A percentile compares a stretch with the other conserved stretches of the same genome.
Conservation (phyloP, 208 protist genomes). For the Tritrichomonas foetus region DNA sequence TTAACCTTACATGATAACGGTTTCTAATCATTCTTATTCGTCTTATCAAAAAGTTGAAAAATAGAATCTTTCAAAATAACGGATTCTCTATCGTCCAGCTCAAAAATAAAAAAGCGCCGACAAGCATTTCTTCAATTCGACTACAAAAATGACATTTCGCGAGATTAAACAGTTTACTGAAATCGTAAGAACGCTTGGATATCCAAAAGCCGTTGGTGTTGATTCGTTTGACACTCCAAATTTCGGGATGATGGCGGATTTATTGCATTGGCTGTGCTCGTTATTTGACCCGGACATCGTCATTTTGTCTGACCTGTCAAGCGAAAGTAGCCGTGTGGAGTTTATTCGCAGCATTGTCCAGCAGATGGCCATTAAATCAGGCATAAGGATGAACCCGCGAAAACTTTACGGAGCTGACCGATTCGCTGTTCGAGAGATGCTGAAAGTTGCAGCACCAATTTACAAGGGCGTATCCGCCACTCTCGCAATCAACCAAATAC, state of each 20-base stretch:
- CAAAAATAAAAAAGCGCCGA: too few relatives aligned
- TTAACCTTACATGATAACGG: not conserved
- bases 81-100: too few relatives aligned
- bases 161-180: not conserved
- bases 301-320: not conserved
- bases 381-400: not conserved
- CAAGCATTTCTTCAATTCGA: too few relatives aligned
- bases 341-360: not conserved
- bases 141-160: not conserved
- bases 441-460: not conserved
- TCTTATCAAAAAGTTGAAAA: not conserved
- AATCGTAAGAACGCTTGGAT: not conserved
- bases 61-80: too few relatives aligned
- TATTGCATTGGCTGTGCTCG: not conserved
- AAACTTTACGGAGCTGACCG: not conserved
- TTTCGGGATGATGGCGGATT: not conserved
- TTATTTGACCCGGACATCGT: not conserved
- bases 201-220: not conserved
- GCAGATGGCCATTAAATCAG: not conserved
- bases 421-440: not conserved
- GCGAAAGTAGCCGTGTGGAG: not conserved
- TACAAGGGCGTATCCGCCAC: not conserved
- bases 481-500: not conserved
- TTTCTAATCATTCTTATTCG: not conserved
- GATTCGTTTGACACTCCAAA: not conserved